These are phyloP conservation scores for Kuraishia floccosa DNA, from an alignment of 805 yeast genomes.

Conservation along the genomic window DNA sequence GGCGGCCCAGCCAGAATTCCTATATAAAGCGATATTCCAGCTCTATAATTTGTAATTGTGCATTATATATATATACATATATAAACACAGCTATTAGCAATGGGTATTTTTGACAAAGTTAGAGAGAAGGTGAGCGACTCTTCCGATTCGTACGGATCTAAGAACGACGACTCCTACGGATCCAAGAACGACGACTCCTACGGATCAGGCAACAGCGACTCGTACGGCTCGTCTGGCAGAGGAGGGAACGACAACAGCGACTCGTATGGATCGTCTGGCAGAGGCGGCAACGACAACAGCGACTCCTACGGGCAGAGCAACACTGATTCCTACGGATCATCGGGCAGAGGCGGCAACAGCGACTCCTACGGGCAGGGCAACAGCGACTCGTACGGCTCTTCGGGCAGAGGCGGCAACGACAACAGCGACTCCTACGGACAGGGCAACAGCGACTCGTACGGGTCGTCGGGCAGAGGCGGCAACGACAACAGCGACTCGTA, in stretches of 20 bases:
- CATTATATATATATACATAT: background rate
- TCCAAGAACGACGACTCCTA: slow-evolving; percentile 12
- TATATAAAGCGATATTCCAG: background rate
- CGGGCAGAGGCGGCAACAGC: slow-evolving; percentile 6
- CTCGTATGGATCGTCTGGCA: slow-evolving; percentile 17
- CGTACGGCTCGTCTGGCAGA: slow-evolving; percentile 18
- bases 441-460: slow-evolving; percentile 8
- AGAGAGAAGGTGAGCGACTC: slow-evolving; percentile 21
- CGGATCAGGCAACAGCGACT: slow-evolving; percentile 13
- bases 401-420: slow-evolving; percentile 1
- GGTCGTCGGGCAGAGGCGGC: slow-evolving; percentile 5
- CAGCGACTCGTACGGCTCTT: slow-evolving; percentile 11
- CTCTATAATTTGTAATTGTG: background rate
- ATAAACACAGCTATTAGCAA: slow-evolving; percentile 6
- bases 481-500: slow-evolving; percentile 14
- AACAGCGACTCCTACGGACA: slow-evolving; percentile 1
- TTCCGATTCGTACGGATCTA: slow-evolving; percentile 13
- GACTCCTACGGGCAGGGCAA: slow-evolving; percentile 16
- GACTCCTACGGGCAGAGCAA: slow-evolving; percentile 18
- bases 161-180: slow-evolving; percentile 1
- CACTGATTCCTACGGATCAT: slow-evolving; percentile 10
- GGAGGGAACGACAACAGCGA: slow-evolving; percentile 12
- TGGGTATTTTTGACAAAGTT: slow-evolving; percentile 33
- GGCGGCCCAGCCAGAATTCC: no score
- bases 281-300: slow-evolving; percentile 17